Base-by-base conservation (phyloP, 495 filamentous ascomycete genomes). In the Aspergillus steynii region DNA sequence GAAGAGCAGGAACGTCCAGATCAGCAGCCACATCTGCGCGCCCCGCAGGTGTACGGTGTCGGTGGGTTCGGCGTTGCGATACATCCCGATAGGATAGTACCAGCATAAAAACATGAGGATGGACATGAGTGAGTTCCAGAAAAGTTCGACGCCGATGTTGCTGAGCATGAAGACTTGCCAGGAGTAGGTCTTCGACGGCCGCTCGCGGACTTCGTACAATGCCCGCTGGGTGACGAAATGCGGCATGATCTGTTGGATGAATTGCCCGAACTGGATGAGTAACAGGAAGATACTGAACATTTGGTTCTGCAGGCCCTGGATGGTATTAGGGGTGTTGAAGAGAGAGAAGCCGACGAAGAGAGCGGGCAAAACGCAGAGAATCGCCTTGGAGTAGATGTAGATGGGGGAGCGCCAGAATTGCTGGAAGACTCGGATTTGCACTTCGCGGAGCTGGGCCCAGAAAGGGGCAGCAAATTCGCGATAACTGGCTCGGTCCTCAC, bases 301-400 rank as follows among this genome's bases (percentile, higher is more conserved):
- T 71, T 94, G 90, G 70, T 96, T 96, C 68, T 95, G 91, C 15
- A 96, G 85, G 60, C 92, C 93, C 71, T 96, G 90, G 14, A 86
- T 74, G 15, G 83, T 84, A 76, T 88, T 91, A 58, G 84, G 71
- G 0, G 90, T 83, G n/a, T 88, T 82, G 83, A 86, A 93, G 80
- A 98, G 96, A 53, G 92, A 91, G 80, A 98, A 95, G 45, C 92
- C 93, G 70, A 95, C 93, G 78, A 96, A 96, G 28, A 96, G 79
- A 1, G 84, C 59, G 8, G 77, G 71, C 15, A 79, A 32, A 27
- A 74, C 74, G 59, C 82, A 83, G 1, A 91, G 75, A 14, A 82
- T 71, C 15, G 82, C 62, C 70, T 90, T 90, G 51, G 79, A 80
- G 59, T 82, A 81, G 50, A 87, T 79, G 67, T 88, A 88, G 32